A percentile compares a stretch with the other conserved stretches of the same genome.
phyloP scores from a whole-genome alignment of 2,329 filamentous ascomycete species.

The Aspergillus niger region DNA sequence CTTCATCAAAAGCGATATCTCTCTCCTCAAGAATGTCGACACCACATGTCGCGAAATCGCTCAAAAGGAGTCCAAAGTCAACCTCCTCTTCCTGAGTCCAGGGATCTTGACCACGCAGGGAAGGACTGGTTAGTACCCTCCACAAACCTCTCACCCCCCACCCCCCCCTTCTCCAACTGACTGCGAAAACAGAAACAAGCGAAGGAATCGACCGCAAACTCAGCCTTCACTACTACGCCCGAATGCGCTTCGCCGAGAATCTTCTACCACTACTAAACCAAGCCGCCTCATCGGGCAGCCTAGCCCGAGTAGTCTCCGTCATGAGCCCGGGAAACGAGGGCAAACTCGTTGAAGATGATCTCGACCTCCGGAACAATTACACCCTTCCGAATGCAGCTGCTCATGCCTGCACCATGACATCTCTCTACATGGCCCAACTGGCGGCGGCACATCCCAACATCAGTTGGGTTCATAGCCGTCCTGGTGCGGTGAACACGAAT shows the following conservation, averaged over 20 bases:
- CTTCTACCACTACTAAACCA: slow-evolving; percentile 42
- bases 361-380: slow-evolving; percentile 43
- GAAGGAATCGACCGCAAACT: slow-evolving; percentile 52
- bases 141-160: neutral
- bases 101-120: slow-evolving; percentile 38
- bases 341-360: slow-evolving; percentile 43
- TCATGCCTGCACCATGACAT: slow-evolving; percentile 46
- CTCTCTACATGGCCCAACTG: slow-evolving; percentile 36
- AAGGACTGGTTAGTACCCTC: slow-evolving; percentile 7
- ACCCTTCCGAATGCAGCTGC: slow-evolving; percentile 35
- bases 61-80: slow-evolving; percentile 33
- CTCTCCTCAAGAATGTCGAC: slow-evolving; percentile 39
- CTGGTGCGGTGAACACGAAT: slow-evolving; percentile 43
- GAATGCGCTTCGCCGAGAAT: slow-evolving; percentile 47
- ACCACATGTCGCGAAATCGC: slow-evolving; percentile 33
- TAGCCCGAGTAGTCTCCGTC: slow-evolving; percentile 45
- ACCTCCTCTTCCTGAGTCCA: slow-evolving; percentile 44
- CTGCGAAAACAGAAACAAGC: slow-evolving; percentile 35
- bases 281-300: slow-evolving; percentile 16
- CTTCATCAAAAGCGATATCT: slow-evolving; percentile 39
- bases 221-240: slow-evolving; percentile 51
- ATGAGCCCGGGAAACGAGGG: slow-evolving; percentile 39
- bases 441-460: slow-evolving; percentile 27
- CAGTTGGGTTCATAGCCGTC: slow-evolving; percentile 45
- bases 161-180: neutral